These are phyloP conservation scores for Detonula confervacea DNA, from an alignment of 352 stramenopile genomes.

Conservation along the genomic window DNA sequence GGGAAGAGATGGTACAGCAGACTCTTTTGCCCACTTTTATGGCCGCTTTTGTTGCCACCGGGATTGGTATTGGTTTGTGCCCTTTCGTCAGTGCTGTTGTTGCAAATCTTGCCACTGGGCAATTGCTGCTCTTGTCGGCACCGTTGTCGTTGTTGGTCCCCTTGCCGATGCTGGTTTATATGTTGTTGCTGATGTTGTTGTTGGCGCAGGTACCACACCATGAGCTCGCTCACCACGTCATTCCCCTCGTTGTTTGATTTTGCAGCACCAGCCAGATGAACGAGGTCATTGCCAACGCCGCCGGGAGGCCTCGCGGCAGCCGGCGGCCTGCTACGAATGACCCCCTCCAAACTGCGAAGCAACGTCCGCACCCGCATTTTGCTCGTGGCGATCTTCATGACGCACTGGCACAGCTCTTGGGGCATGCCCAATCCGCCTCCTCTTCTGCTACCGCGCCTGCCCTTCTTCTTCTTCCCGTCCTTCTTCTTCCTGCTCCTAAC, in stretches of 20 bases:
- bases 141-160: no score
- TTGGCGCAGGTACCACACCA: constrained; percentile 39
- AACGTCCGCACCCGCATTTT: constrained; percentile 63
- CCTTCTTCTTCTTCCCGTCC: neutral
- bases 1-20: constrained; percentile 51
- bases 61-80: no score
- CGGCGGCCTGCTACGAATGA: no score
- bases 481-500: constrained; percentile 6
- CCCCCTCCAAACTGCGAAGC: constrained; percentile 53
- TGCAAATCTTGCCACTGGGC: no score
- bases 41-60: no score
- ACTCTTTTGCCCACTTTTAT: constrained; percentile 11
- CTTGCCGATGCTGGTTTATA: no score
- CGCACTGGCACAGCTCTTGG: constrained; percentile 71
- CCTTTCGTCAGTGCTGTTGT: no score
- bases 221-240: constrained; percentile 40
- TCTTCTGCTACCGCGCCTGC: no score
- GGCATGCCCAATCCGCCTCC: constrained; percentile 14
- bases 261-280: constrained; percentile 35
- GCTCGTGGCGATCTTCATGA: constrained; percentile 54
- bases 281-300: no score
- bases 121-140: no score
- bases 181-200: neutral
- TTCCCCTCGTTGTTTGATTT: constrained; percentile 5
- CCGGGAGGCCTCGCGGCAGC: no score